Percentiles rank a stretch among this genome's conserved stretches.
Conservation (phyloP, 1,139 yeast genomes). For the Suhomyces bokatorum region DNA sequence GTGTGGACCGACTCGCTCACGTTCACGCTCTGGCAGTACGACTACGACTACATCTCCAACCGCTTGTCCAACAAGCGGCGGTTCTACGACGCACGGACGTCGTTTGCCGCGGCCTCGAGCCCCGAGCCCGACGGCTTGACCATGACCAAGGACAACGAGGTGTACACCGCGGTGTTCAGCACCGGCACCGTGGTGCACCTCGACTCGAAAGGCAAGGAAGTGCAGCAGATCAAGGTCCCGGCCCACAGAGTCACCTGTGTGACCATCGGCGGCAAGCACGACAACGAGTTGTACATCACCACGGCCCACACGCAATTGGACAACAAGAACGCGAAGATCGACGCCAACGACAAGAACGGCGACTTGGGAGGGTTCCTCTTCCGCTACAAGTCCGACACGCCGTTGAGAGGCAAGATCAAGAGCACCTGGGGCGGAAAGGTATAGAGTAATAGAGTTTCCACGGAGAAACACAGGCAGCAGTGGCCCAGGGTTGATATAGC, state of each 20-base stretch:
- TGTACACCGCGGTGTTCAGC: constrained; percentile 72
- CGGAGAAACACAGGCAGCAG: neutral
- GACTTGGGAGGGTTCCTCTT: constrained; percentile 58
- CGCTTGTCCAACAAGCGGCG: constrained; percentile 42
- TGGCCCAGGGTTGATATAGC: too few relatives aligned
- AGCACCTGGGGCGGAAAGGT: constrained; percentile 29
- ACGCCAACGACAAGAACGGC: constrained; percentile 32
- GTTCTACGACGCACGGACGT: constrained; percentile 42
- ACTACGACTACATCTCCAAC: constrained; percentile 53
- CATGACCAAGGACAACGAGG: constrained; percentile 57
- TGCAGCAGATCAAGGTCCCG: constrained; percentile 59
- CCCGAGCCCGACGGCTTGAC: constrained; percentile 86
- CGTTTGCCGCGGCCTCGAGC: constrained; percentile 28
- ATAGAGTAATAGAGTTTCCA: constrained; percentile 2
- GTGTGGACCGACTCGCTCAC: constrained; percentile 75
- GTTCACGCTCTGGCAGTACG: constrained; percentile 59
- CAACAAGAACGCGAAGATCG: constrained; percentile 35
- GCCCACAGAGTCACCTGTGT: constrained; percentile 68
- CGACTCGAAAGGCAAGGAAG: constrained; percentile 49
- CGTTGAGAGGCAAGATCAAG: constrained; percentile 29
- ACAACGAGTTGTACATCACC: constrained; percentile 65
- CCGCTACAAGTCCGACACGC: constrained; percentile 23
- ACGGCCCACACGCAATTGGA: constrained; percentile 55
- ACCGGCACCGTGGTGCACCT: constrained; percentile 56
- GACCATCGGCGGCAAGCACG: constrained; percentile 63